These are phyloP conservation scores for Moniliophthora roreri DNA, from an alignment of 1,284 basidiomycete species.

Conservation along the genomic window DNA sequence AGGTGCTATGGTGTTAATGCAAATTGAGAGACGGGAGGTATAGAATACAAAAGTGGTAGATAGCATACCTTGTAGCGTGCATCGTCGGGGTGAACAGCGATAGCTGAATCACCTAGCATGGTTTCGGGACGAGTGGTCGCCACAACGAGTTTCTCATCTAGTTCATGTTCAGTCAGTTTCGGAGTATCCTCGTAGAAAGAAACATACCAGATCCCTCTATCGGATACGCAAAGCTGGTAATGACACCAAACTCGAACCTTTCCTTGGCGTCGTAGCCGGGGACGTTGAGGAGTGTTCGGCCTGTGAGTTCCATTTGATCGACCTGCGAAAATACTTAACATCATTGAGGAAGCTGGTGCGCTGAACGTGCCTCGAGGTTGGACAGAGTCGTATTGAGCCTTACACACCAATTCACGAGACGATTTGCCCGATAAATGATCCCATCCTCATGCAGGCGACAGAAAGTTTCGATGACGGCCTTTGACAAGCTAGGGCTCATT, in stretches of 20 bases:
- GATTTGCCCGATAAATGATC: constrained; percentile 93
- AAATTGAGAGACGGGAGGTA: background rate
- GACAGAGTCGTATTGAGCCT: constrained; percentile 95
- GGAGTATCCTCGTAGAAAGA: background rate
- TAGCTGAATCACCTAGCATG: constrained; percentile 97
- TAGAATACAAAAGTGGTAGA: background rate
- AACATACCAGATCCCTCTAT: constrained; percentile 78
- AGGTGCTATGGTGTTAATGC: constrained; percentile 82
- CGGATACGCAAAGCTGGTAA: constrained; percentile 93
- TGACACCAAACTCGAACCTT: constrained; percentile 96
- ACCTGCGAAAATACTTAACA: constrained; percentile 49
- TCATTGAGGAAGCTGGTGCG: background rate
- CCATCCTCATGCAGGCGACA: constrained; percentile 92
- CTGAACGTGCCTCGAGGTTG: constrained; percentile 77
- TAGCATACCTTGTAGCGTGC: constrained; percentile 71
- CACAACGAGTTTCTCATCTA: constrained; percentile 90
- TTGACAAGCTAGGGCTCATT: constrained; percentile 88
- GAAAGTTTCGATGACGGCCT: constrained; percentile 92
- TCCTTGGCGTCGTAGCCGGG: constrained; percentile 95
- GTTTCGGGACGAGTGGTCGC: constrained; percentile 99
- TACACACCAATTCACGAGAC: constrained; percentile 99
- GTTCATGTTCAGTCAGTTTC: constrained; percentile 1
- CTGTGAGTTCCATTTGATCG: constrained; percentile 91
- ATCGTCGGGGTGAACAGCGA: constrained; percentile 96
- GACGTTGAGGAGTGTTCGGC: constrained; percentile 86